Base-by-base conservation (phyloP, 2,329 filamentous ascomycete species). In the Microthyrium microscopicum region DNA sequence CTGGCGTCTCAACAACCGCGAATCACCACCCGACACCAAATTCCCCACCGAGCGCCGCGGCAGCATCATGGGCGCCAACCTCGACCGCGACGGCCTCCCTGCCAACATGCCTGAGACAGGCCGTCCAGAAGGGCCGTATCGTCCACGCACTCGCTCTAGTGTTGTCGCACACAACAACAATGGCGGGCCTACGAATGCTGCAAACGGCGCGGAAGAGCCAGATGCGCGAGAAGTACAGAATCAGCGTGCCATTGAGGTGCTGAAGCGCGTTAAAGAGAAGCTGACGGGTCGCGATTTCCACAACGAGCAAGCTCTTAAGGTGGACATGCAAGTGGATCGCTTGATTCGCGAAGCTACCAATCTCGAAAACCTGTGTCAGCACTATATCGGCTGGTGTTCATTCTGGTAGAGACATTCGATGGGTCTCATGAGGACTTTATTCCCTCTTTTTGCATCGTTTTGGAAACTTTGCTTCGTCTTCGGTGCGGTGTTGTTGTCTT, bases 301-400 rank as follows among this genome's bases (percentile, higher is more conserved):
- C 55, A 69, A 74, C 16, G 69, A 70, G 29, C 79, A 91, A 47
- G 87, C 95, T 57, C 66, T 98, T 41, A 77, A 75, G 37, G 75
- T 92, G 16, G 74, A 81, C 36, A 73, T 73, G 40, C 89, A 99
- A 58, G 91, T 98, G 4, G 87, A 93, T 56, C 87, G 91, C 55
- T 62, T 99, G 47, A 79, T 99, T 46, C 77, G 79, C 40, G 87
- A 98, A 61, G 89, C 89, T 16, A 98, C 89, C 5, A 94, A 89
- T 50, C 64, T 95, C 46, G 89, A 95, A 67, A 95, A 95, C 54
- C 62, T 98, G 40, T 98, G 89, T 53, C 89, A 95, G 64, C 89
- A 95, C 61, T 98, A 94, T 54, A 93, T 95, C 46, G 89, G 89
- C 42, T 95, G 87, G 87, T 95, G 87, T 59, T 91, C 82, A 57